Base-by-base conservation (phyloP, 1,139 yeast genomes). In the Debaryomycetaceae sp. region DNA sequence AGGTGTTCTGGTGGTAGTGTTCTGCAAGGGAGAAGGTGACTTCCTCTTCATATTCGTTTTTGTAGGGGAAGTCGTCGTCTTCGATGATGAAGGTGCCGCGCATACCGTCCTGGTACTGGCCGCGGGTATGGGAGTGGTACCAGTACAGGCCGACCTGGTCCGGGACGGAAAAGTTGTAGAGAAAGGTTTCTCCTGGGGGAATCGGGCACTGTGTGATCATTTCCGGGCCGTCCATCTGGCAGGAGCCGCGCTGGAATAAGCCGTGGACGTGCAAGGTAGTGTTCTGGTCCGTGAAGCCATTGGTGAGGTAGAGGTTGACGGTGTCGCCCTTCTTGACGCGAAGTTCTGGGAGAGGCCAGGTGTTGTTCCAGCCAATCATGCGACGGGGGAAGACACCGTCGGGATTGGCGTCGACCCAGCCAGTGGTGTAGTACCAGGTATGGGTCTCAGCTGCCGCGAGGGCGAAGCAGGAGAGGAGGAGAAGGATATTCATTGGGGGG, bases 181-280 rank as follows among this genome's bases (percentile, higher is more conserved):
- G 49, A 54, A 79, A 68, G 10, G 79, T 69, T 34, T 63, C 66
- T 16, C 83, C 83, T 1, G 92, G 81, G 10, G 80, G 73, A 34
- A 83, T 75, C 22, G 95, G 93, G 62, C 95, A 85, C 55, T 87
- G 96, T 16, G 83, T 76, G 19, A 86, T 68, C 70, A 72, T 63
- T 44, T 80, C 82, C 5, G 95, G 92, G 29, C 97, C 97, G 52
- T 87, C 97, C 81, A 80, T 77, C 47, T 68, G 73, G 43, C 56
- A 64, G 8, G 80, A 56, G 10, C 77, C 82, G 41, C 74, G 68
- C 59, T 81, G 94, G 70, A 79, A 85, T 47, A 87, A 47, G 29
- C 97, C 97, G 58, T 87, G 97, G 73, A 82, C 83, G 55, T 87
- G 97, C 45, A 87, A 56, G 5, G 90, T 62, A 4, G 94, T 79